phyloP scores from a whole-genome alignment of 2,329 filamentous ascomycete species.

The Diplodia corticola region DNA sequence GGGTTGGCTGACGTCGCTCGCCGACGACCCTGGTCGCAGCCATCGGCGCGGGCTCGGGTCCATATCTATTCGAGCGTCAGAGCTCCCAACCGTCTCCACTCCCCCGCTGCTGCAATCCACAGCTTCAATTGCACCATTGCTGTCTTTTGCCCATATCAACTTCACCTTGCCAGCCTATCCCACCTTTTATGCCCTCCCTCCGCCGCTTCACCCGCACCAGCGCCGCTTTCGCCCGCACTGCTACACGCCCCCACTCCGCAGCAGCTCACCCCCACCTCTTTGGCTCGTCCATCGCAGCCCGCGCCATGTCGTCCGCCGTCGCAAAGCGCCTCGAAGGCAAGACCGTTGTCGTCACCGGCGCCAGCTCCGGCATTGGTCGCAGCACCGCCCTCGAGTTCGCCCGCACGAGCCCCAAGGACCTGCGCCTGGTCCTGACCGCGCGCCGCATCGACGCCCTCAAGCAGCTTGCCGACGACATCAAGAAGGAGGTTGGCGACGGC shows the following conservation, averaged over 20 bases:
- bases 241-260: not conserved
- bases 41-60: not conserved
- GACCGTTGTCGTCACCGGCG: conserved; percentile 88
- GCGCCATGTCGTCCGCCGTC: conserved; percentile 66
- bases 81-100: conserved; percentile 16
- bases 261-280: conserved; percentile 1
- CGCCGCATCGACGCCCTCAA: conserved; percentile 76
- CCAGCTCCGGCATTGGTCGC: conserved; percentile 86
- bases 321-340: conserved; percentile 87
- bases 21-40: not conserved
- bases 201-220: conserved; percentile 28
- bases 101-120: conserved; percentile 17
- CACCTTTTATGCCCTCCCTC: conserved; percentile 3
- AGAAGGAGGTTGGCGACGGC: conserved; percentile 69
- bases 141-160: not conserved
- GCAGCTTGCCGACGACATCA: conserved; percentile 74
- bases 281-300: conserved; percentile 26
- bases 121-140: conserved; percentile 23
- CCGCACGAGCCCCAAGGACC: conserved; percentile 72
- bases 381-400: conserved; percentile 90
- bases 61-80: not conserved
- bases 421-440: conserved; percentile 88
- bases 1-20: too few relatives aligned
- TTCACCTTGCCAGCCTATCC: not conserved
- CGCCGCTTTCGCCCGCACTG: conserved; percentile 23